Base-by-base conservation (phyloP, 371 early-diverging fungal genomes). In the Umbelopsis sp. region DNA sequence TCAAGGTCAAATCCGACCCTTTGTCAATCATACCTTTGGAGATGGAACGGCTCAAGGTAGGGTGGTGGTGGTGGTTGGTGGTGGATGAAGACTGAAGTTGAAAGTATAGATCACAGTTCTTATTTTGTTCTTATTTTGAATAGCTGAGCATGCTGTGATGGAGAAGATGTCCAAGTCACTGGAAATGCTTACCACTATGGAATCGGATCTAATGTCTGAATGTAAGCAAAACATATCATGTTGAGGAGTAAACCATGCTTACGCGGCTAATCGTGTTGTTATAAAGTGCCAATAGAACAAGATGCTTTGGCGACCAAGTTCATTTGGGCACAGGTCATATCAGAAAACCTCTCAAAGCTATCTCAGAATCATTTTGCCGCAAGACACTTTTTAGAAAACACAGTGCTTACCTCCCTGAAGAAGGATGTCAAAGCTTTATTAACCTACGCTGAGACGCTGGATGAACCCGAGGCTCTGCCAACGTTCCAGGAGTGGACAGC, bases 361-460 rank as follows among this genome's bases (percentile, higher is more conserved):
- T 83, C 90, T 0, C 77, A 87, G 41, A 90, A 91, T 70, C 82
- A 85, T 66, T 91, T 90, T 76, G 91, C 94, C 9, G 86, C 92
- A 22, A 79, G 81, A 50, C 87, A 92, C 74, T 94, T 88, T 75
- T 68, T 92, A 20, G 72, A 82, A 29, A 79, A 78, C 2, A 86
- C 88, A 63, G 87, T 92, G 29, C 74, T 85, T 24, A 91, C 92
- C 32, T 85, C 84, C 1, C 77, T 94, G 6, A 76, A 83, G 37
- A 73, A 73, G 8, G 92, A 91, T 70, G 71, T 91, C 37, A 65
- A 72, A 20, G 67, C 57, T 10, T 76, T 92, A 10, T 38, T 68
- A 1, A 63, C 76, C 18, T 80, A 78, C 67, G 78, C 77, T 29
- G 71, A 63, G 1, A 35, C 67, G 37, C 41, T 73, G n/a, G 70